Evolutionary conservation across 805 yeast genomes (phyloP).

Genomic region (Hanseniaspora guilliermondii): DNA sequence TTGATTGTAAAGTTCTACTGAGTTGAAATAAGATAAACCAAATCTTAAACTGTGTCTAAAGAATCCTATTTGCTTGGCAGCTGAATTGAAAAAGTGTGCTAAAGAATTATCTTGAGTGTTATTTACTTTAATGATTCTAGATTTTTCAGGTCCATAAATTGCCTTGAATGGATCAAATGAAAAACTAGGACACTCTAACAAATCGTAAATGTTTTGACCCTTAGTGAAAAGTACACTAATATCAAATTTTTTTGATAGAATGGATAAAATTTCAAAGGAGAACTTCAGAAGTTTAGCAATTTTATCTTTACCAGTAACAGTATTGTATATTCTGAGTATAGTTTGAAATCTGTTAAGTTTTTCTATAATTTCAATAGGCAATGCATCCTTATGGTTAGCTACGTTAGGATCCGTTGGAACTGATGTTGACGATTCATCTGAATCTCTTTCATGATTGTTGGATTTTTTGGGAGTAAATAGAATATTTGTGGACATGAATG

Average conservation of each 20-base stretch:
- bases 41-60: conserved; percentile 60
- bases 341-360: conserved; percentile 20
- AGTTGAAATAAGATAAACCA: conserved; percentile 55
- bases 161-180: conserved; percentile 17
- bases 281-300: conserved; percentile 54
- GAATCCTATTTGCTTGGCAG: conserved; percentile 32
- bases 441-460: background rate
- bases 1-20: conserved; percentile 30
- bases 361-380: background rate
- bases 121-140: conserved; percentile 26
- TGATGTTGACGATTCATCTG: background rate
- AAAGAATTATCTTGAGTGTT: conserved; percentile 18
- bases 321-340: conserved; percentile 40
- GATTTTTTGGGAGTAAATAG: background rate
- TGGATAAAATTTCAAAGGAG: conserved; percentile 40
- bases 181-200: conserved; percentile 22
- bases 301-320: conserved; percentile 59
- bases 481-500: conserved; percentile 1
- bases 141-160: conserved; percentile 20
- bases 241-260: conserved; percentile 29
- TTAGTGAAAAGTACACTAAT: conserved; percentile 17
- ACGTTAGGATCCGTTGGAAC: background rate
- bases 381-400: background rate
- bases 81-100: conserved; percentile 32
- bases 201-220: conserved; percentile 22